These are phyloP conservation scores for Linnemannia hyalina DNA, from an alignment of 192 early-diverging fungal species.

Conservation along the genomic window DNA sequence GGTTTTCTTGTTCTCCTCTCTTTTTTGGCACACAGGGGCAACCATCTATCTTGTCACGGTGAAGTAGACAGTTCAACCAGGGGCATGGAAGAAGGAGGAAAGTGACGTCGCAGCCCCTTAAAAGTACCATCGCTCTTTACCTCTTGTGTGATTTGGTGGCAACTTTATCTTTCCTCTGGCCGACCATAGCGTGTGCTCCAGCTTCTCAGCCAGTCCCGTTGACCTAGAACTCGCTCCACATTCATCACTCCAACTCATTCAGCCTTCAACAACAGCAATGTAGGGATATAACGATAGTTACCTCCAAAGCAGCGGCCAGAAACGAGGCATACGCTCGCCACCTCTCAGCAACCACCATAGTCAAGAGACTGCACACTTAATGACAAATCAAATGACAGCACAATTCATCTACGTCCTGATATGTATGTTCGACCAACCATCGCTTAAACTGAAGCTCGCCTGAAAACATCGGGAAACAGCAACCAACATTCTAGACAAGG, in stretches of 20 bases:
- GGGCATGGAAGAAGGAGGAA: not conserved
- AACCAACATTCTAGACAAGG: constrained; percentile 28
- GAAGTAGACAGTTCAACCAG: not conserved
- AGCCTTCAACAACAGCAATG: not conserved
- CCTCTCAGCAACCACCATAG: too few relatives aligned
- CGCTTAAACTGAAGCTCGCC: constrained; percentile 4
- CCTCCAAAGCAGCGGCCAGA: too few relatives aligned
- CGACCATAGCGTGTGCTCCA: not conserved
- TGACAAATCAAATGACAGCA: too few relatives aligned
- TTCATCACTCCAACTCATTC: not conserved
- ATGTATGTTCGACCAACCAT: constrained; percentile 35
- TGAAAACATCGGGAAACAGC: constrained; percentile 1
- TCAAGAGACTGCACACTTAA: too few relatives aligned
- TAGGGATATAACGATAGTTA: too few relatives aligned
- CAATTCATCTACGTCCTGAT: not conserved
- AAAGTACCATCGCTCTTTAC: not conserved
- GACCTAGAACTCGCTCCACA: not conserved
- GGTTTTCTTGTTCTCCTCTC: too few relatives aligned
- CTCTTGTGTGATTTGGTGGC: not conserved
- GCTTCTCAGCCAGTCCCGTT: not conserved
- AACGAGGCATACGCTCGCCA: too few relatives aligned
- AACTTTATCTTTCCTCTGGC: not conserved
- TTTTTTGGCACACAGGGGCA: too few relatives aligned
- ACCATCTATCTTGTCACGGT: not conserved
- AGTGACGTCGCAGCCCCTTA: constrained; percentile 1